A percentile compares a stretch with the other conserved stretches of the same genome.
phyloP scores from a whole-genome alignment of 257 asterid species.

The Nicotiana tomentosiformis region DNA sequence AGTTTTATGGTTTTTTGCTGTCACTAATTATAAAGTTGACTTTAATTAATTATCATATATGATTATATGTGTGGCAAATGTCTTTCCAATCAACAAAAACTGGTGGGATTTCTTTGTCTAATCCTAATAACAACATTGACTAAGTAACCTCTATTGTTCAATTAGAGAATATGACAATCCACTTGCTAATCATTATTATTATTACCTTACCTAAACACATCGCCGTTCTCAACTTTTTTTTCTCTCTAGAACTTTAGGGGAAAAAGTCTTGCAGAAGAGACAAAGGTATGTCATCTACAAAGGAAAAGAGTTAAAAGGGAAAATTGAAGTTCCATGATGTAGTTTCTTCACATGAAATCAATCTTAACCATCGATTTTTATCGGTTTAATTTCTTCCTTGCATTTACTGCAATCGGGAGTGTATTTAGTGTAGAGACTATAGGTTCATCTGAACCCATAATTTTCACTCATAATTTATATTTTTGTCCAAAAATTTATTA shows the following conservation, averaged over 20 bases:
- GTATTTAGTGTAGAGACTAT: too few species aligned
- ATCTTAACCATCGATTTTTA: neutral
- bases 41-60: neutral
- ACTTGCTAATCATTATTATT: neutral
- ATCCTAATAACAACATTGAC: neutral
- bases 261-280: neutral
- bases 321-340: neutral
- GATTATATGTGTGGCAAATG: neutral
- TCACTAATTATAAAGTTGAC: neutral
- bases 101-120: slow-evolving; percentile 9
- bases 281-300: neutral
- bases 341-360: neutral
- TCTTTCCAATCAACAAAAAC: neutral
- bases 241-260: neutral
- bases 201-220: neutral
- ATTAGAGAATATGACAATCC: neutral
- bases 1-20: neutral
- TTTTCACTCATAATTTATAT: too few species aligned
- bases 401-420: neutral
- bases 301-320: neutral
- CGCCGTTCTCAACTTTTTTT: neutral
- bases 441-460: too few species aligned
- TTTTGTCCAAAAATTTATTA: too few species aligned
- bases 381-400: neutral
- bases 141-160: neutral